These are phyloP conservation scores for Dothideomycetes sp. DNA, from an alignment of 2,329 filamentous ascomycete species.

Conservation along the genomic window DNA sequence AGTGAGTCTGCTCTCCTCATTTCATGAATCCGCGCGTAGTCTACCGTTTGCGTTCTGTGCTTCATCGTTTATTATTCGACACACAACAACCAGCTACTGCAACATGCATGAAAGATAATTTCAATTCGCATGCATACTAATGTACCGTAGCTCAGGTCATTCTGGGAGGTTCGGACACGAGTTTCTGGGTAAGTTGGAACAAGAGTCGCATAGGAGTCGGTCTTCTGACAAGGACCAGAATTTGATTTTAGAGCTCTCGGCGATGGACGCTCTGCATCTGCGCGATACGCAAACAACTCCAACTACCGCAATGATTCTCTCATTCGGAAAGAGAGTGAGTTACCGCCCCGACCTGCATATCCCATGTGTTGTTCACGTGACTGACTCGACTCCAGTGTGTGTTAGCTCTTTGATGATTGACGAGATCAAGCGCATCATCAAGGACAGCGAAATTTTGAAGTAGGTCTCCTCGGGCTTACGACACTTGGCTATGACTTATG, in stretches of 20 bases:
- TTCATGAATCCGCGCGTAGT: not conserved
- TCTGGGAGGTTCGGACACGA: constrained; percentile 96
- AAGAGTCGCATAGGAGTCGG: no score
- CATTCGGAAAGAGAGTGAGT: constrained; percentile 96
- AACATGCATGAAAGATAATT: no score
- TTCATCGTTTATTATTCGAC: no score
- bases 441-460: constrained; percentile 96
- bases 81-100: no score
- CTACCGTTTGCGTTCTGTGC: no score
- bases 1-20: constrained; percentile 52
- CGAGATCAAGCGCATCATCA: constrained; percentile 95
- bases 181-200: constrained; percentile 62
- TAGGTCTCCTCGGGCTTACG: constrained; percentile 31
- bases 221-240: no score
- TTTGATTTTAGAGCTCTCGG: constrained; percentile 92
- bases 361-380: not conserved
- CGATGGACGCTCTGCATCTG: constrained; percentile 85
- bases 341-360: no score
- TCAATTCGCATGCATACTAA: no score
- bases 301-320: constrained; percentile 98
- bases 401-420: constrained; percentile 83
- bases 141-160: constrained; percentile 68
- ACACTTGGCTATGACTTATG: not conserved
- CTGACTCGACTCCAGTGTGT: constrained; percentile 56
- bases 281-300: constrained; percentile 97